These are phyloP conservation scores for Tillandsia fasciculata DNA, from an alignment of 176 grass and related monocot species.

Conservation along the genomic window DNA sequence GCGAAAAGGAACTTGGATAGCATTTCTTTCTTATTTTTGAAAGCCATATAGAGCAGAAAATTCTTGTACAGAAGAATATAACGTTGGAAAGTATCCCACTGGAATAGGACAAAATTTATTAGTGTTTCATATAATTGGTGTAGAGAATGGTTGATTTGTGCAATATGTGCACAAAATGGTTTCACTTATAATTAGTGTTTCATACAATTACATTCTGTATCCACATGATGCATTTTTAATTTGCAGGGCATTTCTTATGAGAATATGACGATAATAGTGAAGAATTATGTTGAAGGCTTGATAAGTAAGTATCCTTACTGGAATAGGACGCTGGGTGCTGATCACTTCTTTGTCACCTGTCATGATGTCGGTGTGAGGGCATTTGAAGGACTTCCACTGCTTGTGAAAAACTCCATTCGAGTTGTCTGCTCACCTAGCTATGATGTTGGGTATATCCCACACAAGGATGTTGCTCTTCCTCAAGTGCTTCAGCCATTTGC, in stretches of 20 bases:
- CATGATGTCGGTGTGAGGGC: conserved; percentile 96
- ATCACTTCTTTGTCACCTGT: conserved; percentile 91
- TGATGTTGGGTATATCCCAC: conserved; percentile 70
- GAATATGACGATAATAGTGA: conserved; percentile 86
- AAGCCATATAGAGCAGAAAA: too few species aligned
- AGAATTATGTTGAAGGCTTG: conserved; percentile 69
- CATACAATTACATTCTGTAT: not conserved
- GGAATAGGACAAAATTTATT: too few species aligned
- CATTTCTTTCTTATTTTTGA: too few species aligned
- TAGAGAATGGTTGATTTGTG: too few species aligned
- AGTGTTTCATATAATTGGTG: too few species aligned
- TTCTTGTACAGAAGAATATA: too few species aligned
- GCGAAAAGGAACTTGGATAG: too few species aligned
- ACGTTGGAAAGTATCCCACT: too few species aligned
- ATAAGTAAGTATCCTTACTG: conserved; percentile 94
- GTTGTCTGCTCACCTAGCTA: conserved; percentile 89
- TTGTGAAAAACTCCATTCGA: conserved; percentile 86
- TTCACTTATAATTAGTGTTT: not conserved
- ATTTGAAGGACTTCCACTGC: conserved; percentile 72
- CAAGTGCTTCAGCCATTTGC: conserved; percentile 96
- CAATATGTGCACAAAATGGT: not conserved
- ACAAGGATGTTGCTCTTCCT: conserved; percentile 89
- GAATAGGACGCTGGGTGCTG: conserved; percentile 84
- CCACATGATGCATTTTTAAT: conserved; percentile 21
- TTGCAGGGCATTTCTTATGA: conserved; percentile 85